Percentiles rank a stretch among this genome's conserved stretches.
Conservation (phyloP, 1,284 basidiomycete genomes). For the Ustilago esculenta region DNA sequence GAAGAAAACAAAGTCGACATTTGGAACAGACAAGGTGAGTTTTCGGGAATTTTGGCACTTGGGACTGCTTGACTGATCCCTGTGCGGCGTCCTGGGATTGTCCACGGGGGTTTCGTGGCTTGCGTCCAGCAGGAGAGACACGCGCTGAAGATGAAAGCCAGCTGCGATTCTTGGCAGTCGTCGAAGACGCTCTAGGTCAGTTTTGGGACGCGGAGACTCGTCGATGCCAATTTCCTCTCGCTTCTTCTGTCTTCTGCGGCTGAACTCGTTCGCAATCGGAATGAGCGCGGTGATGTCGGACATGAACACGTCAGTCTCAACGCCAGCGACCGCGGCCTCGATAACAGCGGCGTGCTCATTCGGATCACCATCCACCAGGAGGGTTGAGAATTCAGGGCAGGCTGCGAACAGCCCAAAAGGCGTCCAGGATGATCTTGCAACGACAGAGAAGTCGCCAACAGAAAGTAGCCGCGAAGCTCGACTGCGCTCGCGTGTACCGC, state of each 20-base stretch:
- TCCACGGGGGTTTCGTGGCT: constrained; percentile 4
- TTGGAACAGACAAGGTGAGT: constrained; percentile 42
- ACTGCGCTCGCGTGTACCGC: constrained; percentile 8
- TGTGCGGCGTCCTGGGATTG: background rate
- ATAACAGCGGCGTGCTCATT: constrained; percentile 56
- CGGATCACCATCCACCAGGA: constrained; percentile 52
- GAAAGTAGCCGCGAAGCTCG: constrained; percentile 27
- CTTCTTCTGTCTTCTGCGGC: constrained; percentile 12
- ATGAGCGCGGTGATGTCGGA: constrained; percentile 32
- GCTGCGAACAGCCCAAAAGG: constrained; percentile 59
- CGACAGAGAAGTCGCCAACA: constrained; percentile 30
- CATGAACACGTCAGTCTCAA: constrained; percentile 42
- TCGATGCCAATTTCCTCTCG: constrained; percentile 25
- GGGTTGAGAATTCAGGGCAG: constrained; percentile 7
- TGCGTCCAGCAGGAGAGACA: constrained; percentile 47
- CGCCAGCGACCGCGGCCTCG: constrained; percentile 40
- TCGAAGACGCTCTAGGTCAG: constrained; percentile 23
- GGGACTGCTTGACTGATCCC: background rate
- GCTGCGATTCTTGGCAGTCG: constrained; percentile 40
- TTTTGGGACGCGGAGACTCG: constrained; percentile 16
- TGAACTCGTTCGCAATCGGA: constrained; percentile 16
- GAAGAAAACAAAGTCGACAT: constrained; percentile 37
- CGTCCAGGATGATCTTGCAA: constrained; percentile 52
- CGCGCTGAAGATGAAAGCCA: constrained; percentile 36
- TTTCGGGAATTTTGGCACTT: constrained; percentile 10